Percentiles rank a stretch among this genome's conserved stretches.
These are phyloP conservation scores for Cutaneotrichosporon sp. DNA, from an alignment of 1,284 basidiomycete species.

Conservation along the genomic window DNA sequence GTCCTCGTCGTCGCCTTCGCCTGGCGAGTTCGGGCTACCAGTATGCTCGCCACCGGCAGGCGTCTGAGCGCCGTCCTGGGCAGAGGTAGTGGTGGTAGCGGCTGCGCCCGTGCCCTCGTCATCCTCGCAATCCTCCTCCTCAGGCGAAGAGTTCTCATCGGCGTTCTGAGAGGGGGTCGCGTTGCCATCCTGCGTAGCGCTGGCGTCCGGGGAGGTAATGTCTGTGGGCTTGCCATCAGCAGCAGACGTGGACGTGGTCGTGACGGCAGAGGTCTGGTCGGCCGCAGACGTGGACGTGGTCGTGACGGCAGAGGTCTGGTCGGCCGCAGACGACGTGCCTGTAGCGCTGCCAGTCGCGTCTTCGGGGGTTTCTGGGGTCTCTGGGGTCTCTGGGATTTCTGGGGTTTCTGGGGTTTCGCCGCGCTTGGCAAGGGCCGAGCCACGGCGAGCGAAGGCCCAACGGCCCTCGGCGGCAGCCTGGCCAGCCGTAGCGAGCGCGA, in stretches of 20 bases:
- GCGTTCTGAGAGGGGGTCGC: background rate
- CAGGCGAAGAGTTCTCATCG: background rate
- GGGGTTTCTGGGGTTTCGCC: background rate
- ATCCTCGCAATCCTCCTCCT: too few species aligned
- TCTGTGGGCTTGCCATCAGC: background rate
- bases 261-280: background rate
- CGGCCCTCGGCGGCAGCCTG: slow-evolving; percentile 15
- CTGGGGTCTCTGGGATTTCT: too few species aligned
- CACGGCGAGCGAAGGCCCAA: slow-evolving; percentile 6
- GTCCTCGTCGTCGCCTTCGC: background rate
- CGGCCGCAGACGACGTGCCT: background rate
- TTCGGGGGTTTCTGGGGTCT: too few species aligned
- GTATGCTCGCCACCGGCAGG: background rate
- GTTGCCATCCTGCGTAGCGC: background rate
- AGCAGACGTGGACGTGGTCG: background rate
- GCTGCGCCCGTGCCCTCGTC: background rate
- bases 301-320: background rate
- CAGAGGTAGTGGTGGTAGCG: background rate
- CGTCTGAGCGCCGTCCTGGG: too few species aligned
- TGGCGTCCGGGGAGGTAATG: background rate
- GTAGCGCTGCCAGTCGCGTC: too few species aligned
- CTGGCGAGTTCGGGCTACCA: background rate
- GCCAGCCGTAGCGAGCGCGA: slow-evolving; percentile 15
- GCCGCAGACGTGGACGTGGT: too few species aligned
- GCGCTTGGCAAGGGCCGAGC: background rate